Base-by-base conservation (phyloP, 345 rosid species). In the Arabidopsis suecica region DNA sequence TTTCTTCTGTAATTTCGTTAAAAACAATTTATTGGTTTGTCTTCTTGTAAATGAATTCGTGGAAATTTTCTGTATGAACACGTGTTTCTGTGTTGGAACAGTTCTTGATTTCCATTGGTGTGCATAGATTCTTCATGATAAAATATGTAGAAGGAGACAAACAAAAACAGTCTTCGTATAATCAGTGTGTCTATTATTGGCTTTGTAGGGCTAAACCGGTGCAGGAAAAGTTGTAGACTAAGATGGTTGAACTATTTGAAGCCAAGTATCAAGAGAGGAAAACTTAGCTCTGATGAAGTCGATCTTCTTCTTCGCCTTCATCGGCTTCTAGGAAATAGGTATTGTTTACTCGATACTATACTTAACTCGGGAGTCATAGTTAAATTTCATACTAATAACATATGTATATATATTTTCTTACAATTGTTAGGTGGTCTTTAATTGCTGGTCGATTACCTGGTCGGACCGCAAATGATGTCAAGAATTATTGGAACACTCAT, bases 201-300 rank as follows among this genome's bases (percentile, higher is more conserved):
- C 40, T 61, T 40, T 40, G 36, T 61, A 61, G 66, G 66, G 49
- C 50, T 61, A 3, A 61, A 61, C 28, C 66, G 65, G 12, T 61
- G 65, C 65, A 61, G 65, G 49, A 61, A 61, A 4, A 61, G 65
- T 61, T 61, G 65, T 61, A 61, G 65, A 72, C 53, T 88, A 51
- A 78, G 92, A 74, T 88, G 91, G 89, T 75, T 87, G 79, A 87
- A 85, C 71, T 87, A 87, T 57, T 69, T 87, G 57, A 80, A 78
- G 42, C 91, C 89, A 9, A 82, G 63, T 63, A 86, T 86, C 69
- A 86, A 84, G 58, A 80, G 86, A 32, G 89, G 87, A 14, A 76
- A 65, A 16, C 79, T 88, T 51, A 68, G 61, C 48, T 76, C 77
- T 22, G 92, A 84, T 69, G 92, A 88, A 74, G 86, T 84, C 16